Base-by-base conservation (phyloP, 768 basidiomycete species). In the Mycena vulgaris region DNA sequence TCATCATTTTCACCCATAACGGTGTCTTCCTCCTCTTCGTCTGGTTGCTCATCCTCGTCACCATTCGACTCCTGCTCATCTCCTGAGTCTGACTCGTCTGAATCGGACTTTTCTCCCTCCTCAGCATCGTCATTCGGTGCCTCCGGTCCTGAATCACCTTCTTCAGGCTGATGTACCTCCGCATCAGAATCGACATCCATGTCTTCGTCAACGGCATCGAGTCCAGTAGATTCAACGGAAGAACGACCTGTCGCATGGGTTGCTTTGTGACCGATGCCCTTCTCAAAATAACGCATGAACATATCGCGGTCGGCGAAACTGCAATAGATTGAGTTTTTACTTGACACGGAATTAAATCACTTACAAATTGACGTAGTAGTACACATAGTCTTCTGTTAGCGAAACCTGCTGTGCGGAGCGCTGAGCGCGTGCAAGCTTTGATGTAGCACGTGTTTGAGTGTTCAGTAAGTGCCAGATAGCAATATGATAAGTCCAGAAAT, bases 291-390 rank as follows among this genome's bases (percentile, higher is more conserved):
- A 8, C 79, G 74, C 76, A 82, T 79, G 16, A 81, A 68, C 83
- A 82, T 85, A 47, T 85, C 83, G 4, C 80, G 74, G 63, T 85
- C 82, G 13, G 80, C 80, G 64, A 83, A 84, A 7, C 84, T 85
- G 40, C 2, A 31, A 39, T 49, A 49, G 13, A 51, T 6, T 45
- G 35, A 47, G 28, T 37, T 16, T 60, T 9, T 2, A 31, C 30
- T n/a, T 16, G 40, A 31, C 7, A 47, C 61, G 14, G 7, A 47
- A 11, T 63, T n/a, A 27, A 57, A 67, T 40, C 1, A 78, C 80
- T 70, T 56, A 85, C 84, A 80, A 78, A n/a, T 75, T 79, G 3
- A 85, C 80, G 72, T 83, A 85, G 61, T 76, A 85, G 35, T 70
- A 74, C 1, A 48, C 16, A 68, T 73, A 81, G 45, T n/a, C n/a